Base-by-base conservation (phyloP, 495 filamentous ascomycete species). In the Evansstolkia leycettana region DNA sequence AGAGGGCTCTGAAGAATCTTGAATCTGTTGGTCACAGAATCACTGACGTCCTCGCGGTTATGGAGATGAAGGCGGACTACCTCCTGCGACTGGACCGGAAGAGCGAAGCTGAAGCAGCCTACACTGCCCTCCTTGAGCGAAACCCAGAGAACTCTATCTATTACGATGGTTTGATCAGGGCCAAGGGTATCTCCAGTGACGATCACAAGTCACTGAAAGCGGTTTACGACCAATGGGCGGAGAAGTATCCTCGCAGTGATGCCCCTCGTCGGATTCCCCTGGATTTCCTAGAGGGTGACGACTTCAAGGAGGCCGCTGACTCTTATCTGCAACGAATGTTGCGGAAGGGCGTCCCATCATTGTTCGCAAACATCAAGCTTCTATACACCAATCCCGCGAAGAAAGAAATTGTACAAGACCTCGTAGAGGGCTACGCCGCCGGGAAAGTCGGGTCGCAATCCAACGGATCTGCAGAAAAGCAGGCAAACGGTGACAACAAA, bases 331-430 rank as follows among this genome's bases (percentile, higher is more conserved):
- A 78, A 42, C 72, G 81, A 3, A 87, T 94, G 84, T 69, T 99
- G 18, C 76, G 80, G 50, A 96, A 89, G 58, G 92, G 92, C n/a
- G 83, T 96, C 12, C 89, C 92, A 5, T 96, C 90, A 0, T 81
- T 85, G 2, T 96, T 99, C 54, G 84, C 85, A 3, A 96, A 96
- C 57, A 70, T 99, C 41, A 99, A 96, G 65, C 69, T 85, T 29
- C 70, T 99, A 13, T 96, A 95, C 59, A 64, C 64, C 15, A 80
- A 89, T 51, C 31, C 70, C 1, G 66, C 60, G 42, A 96, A 99
- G 65, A 81, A 77, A 45, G 70, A 80, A 20, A 72, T 61, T 2
- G 73, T 96, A 20, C 75, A 80, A 41, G 65, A 73, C 8, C 48
- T 99, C 27, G 89, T 86, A 5, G 74, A 93, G 48, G 72, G 82